These are phyloP conservation scores for Oxalis stricta DNA, from an alignment of 441 rosid genomes.

Conservation along the genomic window DNA sequence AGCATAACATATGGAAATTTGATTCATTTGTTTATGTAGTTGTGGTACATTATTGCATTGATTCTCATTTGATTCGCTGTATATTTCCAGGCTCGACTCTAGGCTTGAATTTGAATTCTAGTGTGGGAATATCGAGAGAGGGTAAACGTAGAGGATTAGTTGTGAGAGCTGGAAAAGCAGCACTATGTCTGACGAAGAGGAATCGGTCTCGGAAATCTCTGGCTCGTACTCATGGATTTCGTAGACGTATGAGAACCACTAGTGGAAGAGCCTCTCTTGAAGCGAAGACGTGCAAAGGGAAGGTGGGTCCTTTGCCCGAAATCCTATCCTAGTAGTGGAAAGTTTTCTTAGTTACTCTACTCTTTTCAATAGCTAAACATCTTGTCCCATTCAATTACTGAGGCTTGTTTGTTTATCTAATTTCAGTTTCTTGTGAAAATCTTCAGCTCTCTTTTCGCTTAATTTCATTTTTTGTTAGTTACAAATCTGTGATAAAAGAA, in stretches of 20 bases:
- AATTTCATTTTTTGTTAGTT: background rate
- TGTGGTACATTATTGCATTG: too few relatives aligned
- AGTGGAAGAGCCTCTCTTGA: slow-evolving; percentile 71
- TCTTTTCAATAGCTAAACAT: background rate
- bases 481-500: too few relatives aligned
- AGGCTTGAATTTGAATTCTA: slow-evolving; percentile 35
- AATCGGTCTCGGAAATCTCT: slow-evolving; percentile 85
- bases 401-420: slow-evolving; percentile 1
- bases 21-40: too few relatives aligned
- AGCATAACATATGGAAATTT: too few relatives aligned
- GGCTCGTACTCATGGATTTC: slow-evolving; percentile 89
- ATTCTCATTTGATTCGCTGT: too few relatives aligned
- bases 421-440: background rate
- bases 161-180: slow-evolving; percentile 86
- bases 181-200: slow-evolving; percentile 82
- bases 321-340: slow-evolving; percentile 71
- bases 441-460: background rate
- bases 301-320: slow-evolving; percentile 78
- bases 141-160: slow-evolving; percentile 48
- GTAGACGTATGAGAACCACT: slow-evolving; percentile 76
- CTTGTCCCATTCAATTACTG: slow-evolving; percentile 4
- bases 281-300: slow-evolving; percentile 89
- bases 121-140: slow-evolving; percentile 15
- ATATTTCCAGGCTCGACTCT: slow-evolving; percentile 47
- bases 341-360: slow-evolving; percentile 23